phyloP scores from a whole-genome alignment of 169 alveolate genomes.

The Fabrea salina region DNA sequence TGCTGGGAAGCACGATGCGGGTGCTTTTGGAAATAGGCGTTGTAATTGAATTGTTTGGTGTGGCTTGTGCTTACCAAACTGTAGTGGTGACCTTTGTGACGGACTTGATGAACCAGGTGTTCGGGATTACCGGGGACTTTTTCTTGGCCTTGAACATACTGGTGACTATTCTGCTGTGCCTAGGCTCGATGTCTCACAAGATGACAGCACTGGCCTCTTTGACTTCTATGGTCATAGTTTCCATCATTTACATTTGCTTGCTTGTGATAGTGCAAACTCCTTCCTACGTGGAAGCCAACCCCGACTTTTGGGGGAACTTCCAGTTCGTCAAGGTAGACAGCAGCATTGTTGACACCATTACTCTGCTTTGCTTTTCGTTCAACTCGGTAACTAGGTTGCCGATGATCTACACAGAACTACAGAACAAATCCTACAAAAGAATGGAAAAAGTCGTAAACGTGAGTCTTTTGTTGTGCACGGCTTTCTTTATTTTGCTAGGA shows the following conservation, averaged over 20 bases:
- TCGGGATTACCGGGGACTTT: too few relatives aligned
- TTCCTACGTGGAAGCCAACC: not conserved
- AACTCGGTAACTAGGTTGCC: not conserved
- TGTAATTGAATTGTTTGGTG: not conserved
- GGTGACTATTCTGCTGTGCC: not conserved
- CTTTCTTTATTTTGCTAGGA: not conserved
- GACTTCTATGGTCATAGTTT: not conserved
- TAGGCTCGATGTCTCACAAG: not conserved
- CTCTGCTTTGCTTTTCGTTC: not conserved
- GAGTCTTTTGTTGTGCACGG: not conserved
- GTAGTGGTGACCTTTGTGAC: not conserved
- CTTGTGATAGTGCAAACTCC: not conserved
- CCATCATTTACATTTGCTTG: not conserved
- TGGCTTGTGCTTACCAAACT: constrained; percentile 2
- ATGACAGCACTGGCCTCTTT: not conserved
- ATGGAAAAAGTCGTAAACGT: not conserved
- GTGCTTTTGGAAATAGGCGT: not conserved
- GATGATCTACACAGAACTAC: not conserved
- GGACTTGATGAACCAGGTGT: too few relatives aligned
- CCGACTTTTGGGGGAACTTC: not conserved
- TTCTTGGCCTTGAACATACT: too few relatives aligned
- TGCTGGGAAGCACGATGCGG: not conserved
- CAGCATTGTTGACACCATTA: not conserved
- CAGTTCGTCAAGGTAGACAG: not conserved
- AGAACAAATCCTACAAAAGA: not conserved